Base-by-base conservation (phyloP, 208 protist species). In the Wallacemonas sp. region DNA sequence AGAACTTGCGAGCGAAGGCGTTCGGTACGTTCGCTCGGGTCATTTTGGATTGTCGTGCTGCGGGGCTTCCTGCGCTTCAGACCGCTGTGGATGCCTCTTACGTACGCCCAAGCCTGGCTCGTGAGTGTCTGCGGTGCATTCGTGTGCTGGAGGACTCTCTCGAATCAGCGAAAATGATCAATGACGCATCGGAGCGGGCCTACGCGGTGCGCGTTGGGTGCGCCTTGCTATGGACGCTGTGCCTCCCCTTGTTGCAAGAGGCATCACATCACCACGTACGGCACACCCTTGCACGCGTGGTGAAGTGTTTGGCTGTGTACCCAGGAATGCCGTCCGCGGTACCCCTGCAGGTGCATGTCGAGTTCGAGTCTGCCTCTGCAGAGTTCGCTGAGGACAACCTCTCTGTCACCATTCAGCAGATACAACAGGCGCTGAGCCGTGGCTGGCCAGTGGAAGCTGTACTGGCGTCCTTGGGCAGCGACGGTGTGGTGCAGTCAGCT, bases 361-460 rank as follows among this genome's bases (percentile, higher is more conserved):
- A 68, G 17, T 85, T 83, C 52, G 79, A 88, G 65, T 85, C 82
- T n/a, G 74, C 70, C 53, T 54, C 84, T 19, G 68, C 78, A 3
- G 87, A 89, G 37, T 89, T 83, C 66, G 76, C 87, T 15, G 87
- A 93, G 30, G 83, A 93, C 46, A 86, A 87, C 57, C 68, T 85
- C 37, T 73, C 66, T 22, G 41, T 71, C 17, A 64, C 73, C 17
- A 37, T 76, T 3, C 73, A 79, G 17, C 12, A 39, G 13, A 44
- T 84, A 5, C 69, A 78, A 26, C 60, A 65, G 24, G 73, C 78
- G 19, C 63, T 84, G 21, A 63, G 73, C 10, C 13, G 76, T 37
- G 65, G 78, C 17, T n/a, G n/a, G n/a, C n/a, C n/a, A n/a, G n/a
- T n/a, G n/a, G n/a, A n/a, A n/a, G n/a, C n/a, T n/a, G n/a, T n/a